Evolutionary conservation across 768 basidiomycete species (phyloP).

Genomic region (Tephrocybe sp.): DNA sequence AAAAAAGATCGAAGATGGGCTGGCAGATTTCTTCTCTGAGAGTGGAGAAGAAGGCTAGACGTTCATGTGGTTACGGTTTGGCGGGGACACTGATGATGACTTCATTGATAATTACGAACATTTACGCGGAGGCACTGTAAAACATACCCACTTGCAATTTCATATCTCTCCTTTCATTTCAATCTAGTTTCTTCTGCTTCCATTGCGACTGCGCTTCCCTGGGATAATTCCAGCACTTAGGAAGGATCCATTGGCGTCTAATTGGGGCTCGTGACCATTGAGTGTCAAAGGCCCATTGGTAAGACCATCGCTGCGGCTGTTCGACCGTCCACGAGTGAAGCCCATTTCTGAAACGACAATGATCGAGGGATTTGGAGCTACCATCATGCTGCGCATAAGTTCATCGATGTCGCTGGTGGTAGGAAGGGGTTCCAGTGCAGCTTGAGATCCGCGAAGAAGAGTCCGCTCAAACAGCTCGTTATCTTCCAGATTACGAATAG

Average conservation of each 20-base stretch:
- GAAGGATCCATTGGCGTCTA: conserved; percentile 10
- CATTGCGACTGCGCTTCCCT: conserved; percentile 21
- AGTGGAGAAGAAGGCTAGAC: conserved; percentile 12
- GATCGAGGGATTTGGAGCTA: conserved; percentile 18
- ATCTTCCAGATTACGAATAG: conserved; percentile 41
- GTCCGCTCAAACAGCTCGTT: conserved; percentile 48
- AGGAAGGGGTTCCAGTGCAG: conserved; percentile 39
- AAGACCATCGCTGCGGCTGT: conserved; percentile 17
- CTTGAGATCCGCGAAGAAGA: conserved; percentile 43
- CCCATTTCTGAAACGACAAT: conserved; percentile 5
- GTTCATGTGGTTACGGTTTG: background rate
- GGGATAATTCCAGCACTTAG: conserved; percentile 10
- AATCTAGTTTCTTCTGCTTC: conserved; percentile 15
- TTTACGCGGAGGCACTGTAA: background rate
- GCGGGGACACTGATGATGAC: background rate
- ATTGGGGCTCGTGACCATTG: conserved; percentile 18
- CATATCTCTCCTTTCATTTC: background rate
- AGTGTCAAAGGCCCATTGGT: conserved; percentile 34
- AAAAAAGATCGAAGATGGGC: conserved; percentile 51
- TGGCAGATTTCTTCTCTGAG: conserved; percentile 63
- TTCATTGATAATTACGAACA: background rate
- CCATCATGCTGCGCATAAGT: conserved; percentile 55
- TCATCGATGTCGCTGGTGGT: conserved; percentile 44
- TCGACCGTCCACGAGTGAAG: conserved; percentile 7
- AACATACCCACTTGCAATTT: background rate